Base-by-base conservation (phyloP, 345 rosid genomes). In the Moringa oleifera region DNA sequence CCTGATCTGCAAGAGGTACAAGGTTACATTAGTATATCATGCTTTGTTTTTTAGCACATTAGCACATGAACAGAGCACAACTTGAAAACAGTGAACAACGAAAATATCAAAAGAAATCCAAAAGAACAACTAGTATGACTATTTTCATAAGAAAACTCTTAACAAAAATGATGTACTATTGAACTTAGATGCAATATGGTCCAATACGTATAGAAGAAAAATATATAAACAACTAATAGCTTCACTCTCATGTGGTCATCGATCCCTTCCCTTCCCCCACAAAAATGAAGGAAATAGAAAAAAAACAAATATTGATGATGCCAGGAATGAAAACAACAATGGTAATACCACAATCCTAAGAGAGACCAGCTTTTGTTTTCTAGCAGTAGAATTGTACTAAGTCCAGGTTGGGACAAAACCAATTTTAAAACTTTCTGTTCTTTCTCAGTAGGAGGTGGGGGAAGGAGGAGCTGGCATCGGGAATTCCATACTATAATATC, bases 1-100 rank as follows among this genome's bases (percentile, higher is more conserved):
- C 83, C 81, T 17, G 80, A 61, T 56, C 87, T 82, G 80, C 68
- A 71, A 55, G 58, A 68, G 20, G 50, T 1, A 20, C n/a, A 53
- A 33, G 5, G 54, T 47, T 54, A 37, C 57, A 62, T 23, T 33
- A 67, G 45, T 45, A 59, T 36, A 12, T 19, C 37, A 28, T 28
- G 33, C 8, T 28, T n/a, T n/a, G n/a, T n/a, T n/a, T n/a, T 33
- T 33, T 33, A 11, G 11, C 5, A 33, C 37, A 33, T 33, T 33
- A 33, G 11, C 37, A 33, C 6, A 11, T 41, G 47, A 5, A 15
- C 12, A 41, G 6, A 41, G 12, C 47, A 41, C 1, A 11, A 41
- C 16, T 41, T 41, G 12, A 16, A 41, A 41, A 41, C 47, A 41
- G 12, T 41, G 47, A 41, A 41, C 47, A 41, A 41, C 47, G 6